Base-by-base conservation (phyloP, 2,329 filamentous ascomycete species). In the Trichoderma sp. region DNA sequence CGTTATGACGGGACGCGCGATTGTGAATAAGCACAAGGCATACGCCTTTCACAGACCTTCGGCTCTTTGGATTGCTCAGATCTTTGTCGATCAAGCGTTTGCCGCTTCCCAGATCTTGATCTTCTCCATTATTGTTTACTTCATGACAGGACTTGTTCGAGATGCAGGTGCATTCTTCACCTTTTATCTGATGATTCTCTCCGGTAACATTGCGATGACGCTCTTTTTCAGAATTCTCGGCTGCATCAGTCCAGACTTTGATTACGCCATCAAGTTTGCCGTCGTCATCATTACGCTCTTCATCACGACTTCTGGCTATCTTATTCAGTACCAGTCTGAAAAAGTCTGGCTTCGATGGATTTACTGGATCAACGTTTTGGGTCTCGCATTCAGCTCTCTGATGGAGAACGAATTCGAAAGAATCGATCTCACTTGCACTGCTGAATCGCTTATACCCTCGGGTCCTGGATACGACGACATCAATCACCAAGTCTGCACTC, bases 321-420 rank as follows among this genome's bases (percentile, higher is more conserved):
- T 96, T 52, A 95, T 97, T 69, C 92, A 94, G 76, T 94, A 91
- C 77, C 86, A 90, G 60, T 87, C 83, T 2, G 87, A 92, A 73
- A 90, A 93, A 73, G 88, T 90, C 4, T 95, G 92, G 90, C 77
- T 94, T 6, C 83, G 90, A 21, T 96, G 92, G 92, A 89, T 95
- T 70, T 92, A 89, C 80, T 95, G 90, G 82, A 82, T 94, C 77
- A 93, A 94, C 70, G 85, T 89, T 0, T 81, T 94, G 0, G 92
- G 91, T 56, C 84, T 96, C 2, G 87, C 89, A 0, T 96, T 97
- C 76, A 86, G 90, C 13, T 83, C 89, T 2, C 79, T 97, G 79
- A 96, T 97, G 92, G 88, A 92, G 74, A 97, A 97, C 75, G 94
- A 97, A 76, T 97, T 97, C 74, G 84, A 85, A 43, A 81, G 86